Conservation (phyloP, 495 filamentous ascomycete genomes). For the Neurospora tetrasperma region DNA sequence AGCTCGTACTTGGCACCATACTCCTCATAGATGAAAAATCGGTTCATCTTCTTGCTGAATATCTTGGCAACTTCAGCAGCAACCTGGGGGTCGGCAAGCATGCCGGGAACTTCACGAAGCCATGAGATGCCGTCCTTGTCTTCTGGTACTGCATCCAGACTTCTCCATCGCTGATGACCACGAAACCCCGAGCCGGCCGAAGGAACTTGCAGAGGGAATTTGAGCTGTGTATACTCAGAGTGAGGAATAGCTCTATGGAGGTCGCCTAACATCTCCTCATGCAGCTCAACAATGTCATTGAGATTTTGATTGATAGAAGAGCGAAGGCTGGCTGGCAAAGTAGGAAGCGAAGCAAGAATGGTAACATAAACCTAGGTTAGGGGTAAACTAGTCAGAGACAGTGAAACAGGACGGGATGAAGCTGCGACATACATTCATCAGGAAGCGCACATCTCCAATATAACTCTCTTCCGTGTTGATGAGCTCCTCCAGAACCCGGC, state of each 20-base stretch:
- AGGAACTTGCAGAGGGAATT: conserved; percentile 15
- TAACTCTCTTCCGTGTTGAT: conserved; percentile 81
- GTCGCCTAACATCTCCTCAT: conserved; percentile 58
- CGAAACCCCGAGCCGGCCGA: conserved; percentile 10
- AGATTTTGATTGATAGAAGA: conserved; percentile 56
- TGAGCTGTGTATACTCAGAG: conserved; percentile 47
- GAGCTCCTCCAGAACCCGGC: conserved; percentile 72
- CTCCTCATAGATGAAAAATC: conserved; percentile 78
- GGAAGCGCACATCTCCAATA: conserved; percentile 71
- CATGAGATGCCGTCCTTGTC: conserved; percentile 30
- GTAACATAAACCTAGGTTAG: conserved; percentile 55
- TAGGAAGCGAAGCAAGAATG: conserved; percentile 50
- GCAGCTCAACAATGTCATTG: conserved; percentile 58
- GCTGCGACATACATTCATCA: conserved; percentile 58
- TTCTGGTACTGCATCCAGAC: conserved; percentile 50
- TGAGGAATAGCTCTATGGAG: conserved; percentile 52
- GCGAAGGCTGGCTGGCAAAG: conserved; percentile 43
- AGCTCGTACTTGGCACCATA: conserved; percentile 81
- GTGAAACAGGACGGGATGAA: not conserved
- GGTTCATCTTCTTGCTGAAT: conserved; percentile 67
- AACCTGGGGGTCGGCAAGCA: conserved; percentile 59
- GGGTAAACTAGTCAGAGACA: conserved; percentile 4
- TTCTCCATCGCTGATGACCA: conserved; percentile 47
- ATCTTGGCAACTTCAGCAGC: conserved; percentile 66
- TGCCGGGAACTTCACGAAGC: conserved; percentile 37